Base-by-base conservation (phyloP, 2,329 filamentous ascomycete species). In the Verruconis gallopava region DNA sequence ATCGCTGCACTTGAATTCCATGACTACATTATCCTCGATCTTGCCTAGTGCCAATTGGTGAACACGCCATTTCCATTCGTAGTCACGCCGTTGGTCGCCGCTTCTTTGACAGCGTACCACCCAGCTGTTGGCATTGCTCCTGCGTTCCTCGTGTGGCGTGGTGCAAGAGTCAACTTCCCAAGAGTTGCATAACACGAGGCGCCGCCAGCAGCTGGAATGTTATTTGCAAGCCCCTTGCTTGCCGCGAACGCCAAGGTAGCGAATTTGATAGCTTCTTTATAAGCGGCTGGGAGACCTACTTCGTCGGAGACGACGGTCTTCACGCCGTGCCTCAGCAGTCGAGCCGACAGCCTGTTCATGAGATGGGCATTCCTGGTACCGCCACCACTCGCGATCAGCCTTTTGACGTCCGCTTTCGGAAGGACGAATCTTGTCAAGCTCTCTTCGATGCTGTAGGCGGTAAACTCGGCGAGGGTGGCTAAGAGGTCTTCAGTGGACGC, bases 211-310 rank as follows among this genome's bases (percentile, higher is more conserved):
- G 33, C 33, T 11, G 33, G 33, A 18, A 36, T 36, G 14, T 36
- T 36, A 15, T 36, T 36, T 9, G 33, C 33, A 6, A 36, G 12
- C 9, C 33, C 33, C 11, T 36, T 36, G 11, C 17, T 36, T 6
- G 33, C 33, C 9, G 33, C 33, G 17, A 12, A 36, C 17, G 33
- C 33, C 11, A 36, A 15, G 14, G 33, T 36, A 12, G 33, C 33
- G 17, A 36, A 36, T 15, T 36, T 36, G 33, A 36, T 36, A 36
- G 33, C 33, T 15, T 36, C 33, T 15, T 36, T 36, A 36, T 36
- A 36, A 6, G 33, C 6, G 6, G 33, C 33, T 6, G 33, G 33
- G 14, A 36, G 33, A 15, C 33, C 33, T 11, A 36, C 15, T 15
- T 36, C 33, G 14, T 36, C 33, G 33, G 11, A 11, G 12, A 36